Base-by-base conservation (phyloP, 78 protist species). In the Tieghemostelium lacteum region DNA sequence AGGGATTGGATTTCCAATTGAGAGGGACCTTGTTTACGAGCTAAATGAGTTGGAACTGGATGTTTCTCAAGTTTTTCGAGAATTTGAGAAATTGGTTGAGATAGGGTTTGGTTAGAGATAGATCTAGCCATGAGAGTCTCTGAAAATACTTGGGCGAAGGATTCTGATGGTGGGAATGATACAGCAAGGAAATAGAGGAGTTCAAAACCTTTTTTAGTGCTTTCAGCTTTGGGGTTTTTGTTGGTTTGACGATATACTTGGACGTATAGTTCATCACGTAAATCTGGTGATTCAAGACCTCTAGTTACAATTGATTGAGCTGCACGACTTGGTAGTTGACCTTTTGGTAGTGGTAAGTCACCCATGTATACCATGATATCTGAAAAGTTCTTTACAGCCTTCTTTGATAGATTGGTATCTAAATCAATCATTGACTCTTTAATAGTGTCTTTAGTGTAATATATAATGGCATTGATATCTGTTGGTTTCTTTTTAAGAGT, bases 221-320 rank as follows among this genome's bases (percentile, higher is more conserved):
- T 49, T 16, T 83, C 91, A 36, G 42, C 58, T 12, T 71, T 73
- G 33, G 93, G 93, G 50, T 88, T 88, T 17, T 50, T 33, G 55
- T 75, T 88, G 73, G 93, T 88, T 62, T 88, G 93, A 75, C 87
- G 86, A 72, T 77, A 69, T 40, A 57, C 76, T 55, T 88, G 93
- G n/a, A 83, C 67, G 72, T 65, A 88, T 54, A 88, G 49, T 71
- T 88, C 93, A 62, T 88, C 93, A n/a, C 93, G 37, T 16, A 88
- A 24, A 2, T 88, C 93, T 54, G 66, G 80, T 29, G n/a, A 19
- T 42, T 52, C 49, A 42, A 83, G 29, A 60, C 91, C 91, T 34
- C 60, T 33, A 26, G 65, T 26, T 33, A 69, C 26, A 24, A 83
- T 69, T 10, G 50, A 40, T 69, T 83, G 91, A 31, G 75, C 64